Evolutionary conservation across 768 basidiomycete genomes (phyloP), one percentile per base, ranked within the genome.

Genomic region (Scleroderma bovista): DNA sequence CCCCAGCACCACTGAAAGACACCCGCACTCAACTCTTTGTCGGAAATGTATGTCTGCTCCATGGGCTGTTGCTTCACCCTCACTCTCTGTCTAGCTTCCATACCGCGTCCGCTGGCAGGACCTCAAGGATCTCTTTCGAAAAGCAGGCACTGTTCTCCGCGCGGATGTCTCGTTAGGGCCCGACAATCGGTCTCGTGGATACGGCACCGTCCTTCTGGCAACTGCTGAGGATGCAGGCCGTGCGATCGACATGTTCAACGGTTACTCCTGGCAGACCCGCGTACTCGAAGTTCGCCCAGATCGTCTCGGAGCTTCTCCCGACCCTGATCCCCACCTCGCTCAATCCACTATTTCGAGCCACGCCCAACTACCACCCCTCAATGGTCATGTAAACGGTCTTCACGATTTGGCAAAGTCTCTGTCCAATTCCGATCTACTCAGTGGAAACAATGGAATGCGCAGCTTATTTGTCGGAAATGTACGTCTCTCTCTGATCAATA

Each of bases 51-150:
- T 54, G 86, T 73, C 17, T 52, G 34, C 15, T 40, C 36, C 41
- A 48, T n/a, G 50, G 20, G 43, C 37, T 44, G 10, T 45, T 50
- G 16, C 20, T 33, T 26, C 39, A 7, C 26, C 23, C 48, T 38
- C 17, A 41, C n/a, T 37, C 23, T n/a, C 40, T 46, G 22, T 47
- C 31, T 58, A 94, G 93, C 80, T 99, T 22, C 96, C 96, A 0
- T 98, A 95, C 69, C 78, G 95, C 53, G 94, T 97, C 34, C 83
- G 96, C 48, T 99, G 96, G 96, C 96, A 99, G 72, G 96, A 99
- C 72, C 80, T 99, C 54, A 98, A 99, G 60, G 95, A 99, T 66
- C 81, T 99, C 46, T 97, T 99, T 69, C 83, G 95, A 33, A 88
- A 90, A 56, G 90, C 95, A 6, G 96, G 96, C 37, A 96, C 89